phyloP scores from a whole-genome alignment of 23 red algal genomes.

The Chondrus crispus region DNA sequence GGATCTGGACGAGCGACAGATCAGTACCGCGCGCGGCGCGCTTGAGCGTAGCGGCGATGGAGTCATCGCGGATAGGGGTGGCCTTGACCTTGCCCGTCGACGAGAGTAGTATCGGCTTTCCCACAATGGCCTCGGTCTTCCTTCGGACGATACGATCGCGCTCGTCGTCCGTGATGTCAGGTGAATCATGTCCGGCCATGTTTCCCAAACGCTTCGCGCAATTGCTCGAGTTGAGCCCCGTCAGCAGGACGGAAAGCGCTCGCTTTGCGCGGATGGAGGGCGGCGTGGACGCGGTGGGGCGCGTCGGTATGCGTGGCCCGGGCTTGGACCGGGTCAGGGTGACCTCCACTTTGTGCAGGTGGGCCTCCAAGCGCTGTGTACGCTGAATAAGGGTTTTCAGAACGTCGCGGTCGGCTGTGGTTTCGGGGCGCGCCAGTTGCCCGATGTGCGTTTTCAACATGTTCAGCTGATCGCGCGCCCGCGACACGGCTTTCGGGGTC shows the following conservation, averaged over 20 bases:
- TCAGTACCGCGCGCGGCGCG: background rate
- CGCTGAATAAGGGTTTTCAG: background rate
- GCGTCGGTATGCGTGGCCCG: slow-evolving; percentile 3
- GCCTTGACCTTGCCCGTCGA: slow-evolving; percentile 23
- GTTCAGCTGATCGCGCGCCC: background rate
- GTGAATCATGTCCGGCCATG: too few species aligned
- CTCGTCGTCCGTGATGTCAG: too few species aligned
- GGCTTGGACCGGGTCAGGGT: slow-evolving; percentile 3
- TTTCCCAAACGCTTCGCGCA: background rate
- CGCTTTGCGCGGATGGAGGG: slow-evolving; percentile 37
- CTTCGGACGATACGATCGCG: background rate
- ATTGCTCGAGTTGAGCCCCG: background rate
- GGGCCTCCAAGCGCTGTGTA: background rate
- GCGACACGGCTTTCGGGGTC: background rate
- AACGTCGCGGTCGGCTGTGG: background rate
- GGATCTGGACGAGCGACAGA: background rate
- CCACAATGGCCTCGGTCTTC: background rate
- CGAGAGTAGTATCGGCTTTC: background rate
- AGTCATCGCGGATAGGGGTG: slow-evolving; percentile 38
- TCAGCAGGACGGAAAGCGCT: slow-evolving; percentile 29
- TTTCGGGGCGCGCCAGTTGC: background rate
- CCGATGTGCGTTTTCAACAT: background rate
- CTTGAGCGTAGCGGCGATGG: background rate
- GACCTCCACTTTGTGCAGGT: slow-evolving; percentile 36
- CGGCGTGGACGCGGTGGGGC: slow-evolving; percentile 27